Evolutionary conservation across 306 rosid species (phyloP).

Genomic region (Canavalia gladiata): DNA sequence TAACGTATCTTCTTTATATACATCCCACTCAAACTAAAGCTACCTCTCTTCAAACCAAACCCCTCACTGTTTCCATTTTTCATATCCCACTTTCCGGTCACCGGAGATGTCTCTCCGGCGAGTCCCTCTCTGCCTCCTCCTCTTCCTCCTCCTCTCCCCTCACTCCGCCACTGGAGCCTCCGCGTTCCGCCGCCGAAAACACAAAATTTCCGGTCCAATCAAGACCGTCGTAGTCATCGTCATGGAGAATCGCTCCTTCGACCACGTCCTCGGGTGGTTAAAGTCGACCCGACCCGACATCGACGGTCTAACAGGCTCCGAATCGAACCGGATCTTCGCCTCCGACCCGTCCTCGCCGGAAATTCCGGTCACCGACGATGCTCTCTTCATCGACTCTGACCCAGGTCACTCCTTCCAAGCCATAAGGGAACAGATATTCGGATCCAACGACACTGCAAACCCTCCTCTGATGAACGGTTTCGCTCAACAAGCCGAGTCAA

Average conservation of each 20-base stretch:
- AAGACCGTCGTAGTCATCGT: constrained; percentile 82
- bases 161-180: constrained; percentile 44
- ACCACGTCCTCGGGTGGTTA: constrained; percentile 88
- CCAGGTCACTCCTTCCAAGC: constrained; percentile 97
- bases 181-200: constrained; percentile 47
- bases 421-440: constrained; percentile 86
- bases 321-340: constrained; percentile 66
- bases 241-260: constrained; percentile 98
- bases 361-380: constrained; percentile 65
- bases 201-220: constrained; percentile 75
- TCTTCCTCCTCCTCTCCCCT: constrained; percentile 53
- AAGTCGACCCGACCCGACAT: constrained; percentile 80
- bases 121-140: constrained; percentile 39
- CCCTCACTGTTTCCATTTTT: too few relatives aligned
- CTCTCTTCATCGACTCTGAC: constrained; percentile 74
- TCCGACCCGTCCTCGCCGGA: constrained; percentile 55
- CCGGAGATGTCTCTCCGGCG: constrained; percentile 74
- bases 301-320: constrained; percentile 77
- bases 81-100: constrained; percentile 4
- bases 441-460: constrained; percentile 61
- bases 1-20: background rate
- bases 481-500: constrained; percentile 81
- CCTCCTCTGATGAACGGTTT: constrained; percentile 89
- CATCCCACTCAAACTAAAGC: too few relatives aligned
- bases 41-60: too few relatives aligned